Evolutionary conservation across 2,329 filamentous ascomycete genomes (phyloP).

Genomic region (Arachnomyces sp.): DNA sequence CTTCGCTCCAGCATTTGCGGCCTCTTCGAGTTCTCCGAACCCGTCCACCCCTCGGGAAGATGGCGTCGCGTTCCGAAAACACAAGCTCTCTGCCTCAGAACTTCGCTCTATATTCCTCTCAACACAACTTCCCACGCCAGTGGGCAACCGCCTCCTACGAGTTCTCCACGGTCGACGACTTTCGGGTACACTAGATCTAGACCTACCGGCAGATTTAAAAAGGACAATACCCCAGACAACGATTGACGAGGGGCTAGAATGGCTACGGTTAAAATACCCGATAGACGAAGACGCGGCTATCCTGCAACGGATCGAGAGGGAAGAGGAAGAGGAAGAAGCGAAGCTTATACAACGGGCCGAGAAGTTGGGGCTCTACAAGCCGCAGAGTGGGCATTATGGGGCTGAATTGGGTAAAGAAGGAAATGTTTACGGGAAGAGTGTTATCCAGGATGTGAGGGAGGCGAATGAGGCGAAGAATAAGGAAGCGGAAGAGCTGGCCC

Average conservation of each 20-base stretch:
- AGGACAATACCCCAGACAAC: slow-evolving; percentile 23
- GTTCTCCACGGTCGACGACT: slow-evolving; percentile 37
- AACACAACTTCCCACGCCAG: slow-evolving; percentile 17
- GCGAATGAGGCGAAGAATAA: slow-evolving; percentile 32
- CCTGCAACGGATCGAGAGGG: slow-evolving; percentile 34
- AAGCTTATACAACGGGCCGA: slow-evolving; percentile 30
- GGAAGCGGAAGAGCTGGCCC: slow-evolving; percentile 40
- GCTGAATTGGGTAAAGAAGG: slow-evolving; percentile 33
- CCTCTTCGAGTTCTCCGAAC: slow-evolving; percentile 2
- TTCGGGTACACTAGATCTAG: slow-evolving; percentile 37
- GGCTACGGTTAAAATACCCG: slow-evolving; percentile 34
- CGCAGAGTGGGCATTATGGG: slow-evolving; percentile 37
- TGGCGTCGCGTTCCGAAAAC: slow-evolving; percentile 21
- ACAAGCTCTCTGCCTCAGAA: slow-evolving; percentile 25
- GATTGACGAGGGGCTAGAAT: slow-evolving; percentile 31
- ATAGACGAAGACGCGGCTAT: slow-evolving; percentile 43
- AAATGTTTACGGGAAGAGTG: slow-evolving; percentile 35
- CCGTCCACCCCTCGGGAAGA: slow-evolving; percentile 13
- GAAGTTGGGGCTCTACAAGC: slow-evolving; percentile 33
- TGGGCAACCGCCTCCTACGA: slow-evolving; percentile 31
- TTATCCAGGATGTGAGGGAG: slow-evolving; percentile 31
- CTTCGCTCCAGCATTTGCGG: slow-evolving; percentile 1
- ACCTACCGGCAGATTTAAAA: slow-evolving; percentile 32
- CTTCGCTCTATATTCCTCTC: slow-evolving; percentile 30
- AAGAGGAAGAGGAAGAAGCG: slow-evolving; percentile 30